Evolutionary conservation across 345 rosid genomes (phyloP).

Genomic region (Gossypioides kirkii): DNA sequence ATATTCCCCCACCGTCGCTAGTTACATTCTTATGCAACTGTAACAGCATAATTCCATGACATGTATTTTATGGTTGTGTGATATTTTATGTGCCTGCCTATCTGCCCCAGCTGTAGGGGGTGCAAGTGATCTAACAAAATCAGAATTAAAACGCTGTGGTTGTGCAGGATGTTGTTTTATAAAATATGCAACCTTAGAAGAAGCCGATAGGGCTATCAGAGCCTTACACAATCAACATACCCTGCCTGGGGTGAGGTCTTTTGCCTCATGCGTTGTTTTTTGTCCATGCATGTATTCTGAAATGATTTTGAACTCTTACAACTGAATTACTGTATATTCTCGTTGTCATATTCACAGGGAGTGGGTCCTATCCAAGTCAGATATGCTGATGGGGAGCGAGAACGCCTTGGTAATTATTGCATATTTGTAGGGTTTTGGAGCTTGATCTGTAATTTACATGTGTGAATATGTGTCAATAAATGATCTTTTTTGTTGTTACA

Average conservation of each 20-base stretch:
- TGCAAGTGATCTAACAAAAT: conserved; percentile 27
- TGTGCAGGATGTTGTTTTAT: conserved; percentile 98
- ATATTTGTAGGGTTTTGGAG: conserved; percentile 9
- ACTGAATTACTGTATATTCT: conserved; percentile 16
- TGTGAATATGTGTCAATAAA: neutral
- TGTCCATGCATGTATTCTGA: neutral
- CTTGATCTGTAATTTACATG: conserved; percentile 3
- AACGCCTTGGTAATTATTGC: conserved; percentile 73
- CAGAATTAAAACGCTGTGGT: conserved; percentile 37
- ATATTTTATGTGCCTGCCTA: conserved; percentile 14
- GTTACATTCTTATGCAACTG: neutral
- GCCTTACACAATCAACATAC: conserved; percentile 90
- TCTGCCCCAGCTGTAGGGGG: conserved; percentile 14
- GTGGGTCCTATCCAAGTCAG: conserved; percentile 93
- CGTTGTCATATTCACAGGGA: conserved; percentile 53
- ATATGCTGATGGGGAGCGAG: conserved; percentile 98
- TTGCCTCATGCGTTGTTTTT: conserved; percentile 3
- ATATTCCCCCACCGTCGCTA: neutral
- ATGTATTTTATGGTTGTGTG: conserved; percentile 6
- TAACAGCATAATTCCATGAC: conserved; percentile 9
- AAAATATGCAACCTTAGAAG: conserved; percentile 85
- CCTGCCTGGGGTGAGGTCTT: conserved; percentile 79
- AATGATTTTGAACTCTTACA: conserved; percentile 1
- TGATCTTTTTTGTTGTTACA: neutral
- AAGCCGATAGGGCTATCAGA: conserved; percentile 94